Evolutionary conservation across 192 early-diverging fungal species (phyloP), one percentile per base, ranked within the genome.

Genomic region (Piromyces finnis): DNA sequence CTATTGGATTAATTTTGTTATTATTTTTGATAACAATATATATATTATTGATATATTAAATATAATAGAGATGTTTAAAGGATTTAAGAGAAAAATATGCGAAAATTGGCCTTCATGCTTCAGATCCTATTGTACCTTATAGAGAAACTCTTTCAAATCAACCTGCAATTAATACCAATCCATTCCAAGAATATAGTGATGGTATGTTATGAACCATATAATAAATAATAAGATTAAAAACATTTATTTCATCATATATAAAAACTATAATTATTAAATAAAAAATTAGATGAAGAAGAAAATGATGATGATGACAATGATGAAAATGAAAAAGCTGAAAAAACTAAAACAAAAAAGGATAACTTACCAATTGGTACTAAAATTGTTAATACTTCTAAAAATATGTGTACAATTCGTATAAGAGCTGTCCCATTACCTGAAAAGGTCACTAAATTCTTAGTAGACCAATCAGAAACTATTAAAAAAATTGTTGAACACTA

Each of bases 21-120:
- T n/a, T n/a, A n/a, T n/a, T n/a, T n/a, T n/a, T n/a, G n/a, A n/a
- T n/a, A n/a, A n/a, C n/a, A n/a, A n/a, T n/a, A n/a, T n/a, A n/a
- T n/a, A 37, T 37, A 12, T 9, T 37, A 37, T 37, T 32, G 51
- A 78, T 77, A 28, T 15, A 51, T 3, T 77, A 78, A 22, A 77
- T 12, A 81, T 83, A 82, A 22, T 82, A 92, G 87, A 89, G 98
- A 18, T 98, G 97, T 82, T 85, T 99, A 79, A 94, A 93, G 59
- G 98, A 99, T 85, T 85, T 99, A 39, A 87, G 92, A 81, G 98
- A 98, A 84, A 87, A 94, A 13, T 99, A 95, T 87, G 98, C 97
- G 5, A 92, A 92, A 83, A 95, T 95, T 79, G 94, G 95, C 68
- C 96, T 99, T 81, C 93, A 96, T 82, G 95, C 94, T 22, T 97